phyloP scores from a whole-genome alignment of 352 stramenopile genomes.

The Blastocystis sp. region DNA sequence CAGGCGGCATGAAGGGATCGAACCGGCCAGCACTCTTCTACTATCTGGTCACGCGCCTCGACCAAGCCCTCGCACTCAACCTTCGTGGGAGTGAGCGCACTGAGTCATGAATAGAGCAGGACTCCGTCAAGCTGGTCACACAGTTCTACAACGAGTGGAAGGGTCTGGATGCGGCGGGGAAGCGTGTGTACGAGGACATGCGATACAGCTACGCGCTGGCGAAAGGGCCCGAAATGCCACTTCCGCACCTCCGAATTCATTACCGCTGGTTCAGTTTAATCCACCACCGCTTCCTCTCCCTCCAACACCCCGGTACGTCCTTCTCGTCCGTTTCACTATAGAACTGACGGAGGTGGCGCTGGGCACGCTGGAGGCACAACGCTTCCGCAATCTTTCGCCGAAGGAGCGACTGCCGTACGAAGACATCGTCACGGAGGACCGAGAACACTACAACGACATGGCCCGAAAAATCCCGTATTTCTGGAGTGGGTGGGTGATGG shows the following conservation, averaged over 20 bases:
- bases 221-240: neutral
- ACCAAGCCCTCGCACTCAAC: too few relatives aligned
- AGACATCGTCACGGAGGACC: neutral
- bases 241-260: neutral
- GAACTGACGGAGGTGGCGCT: neutral
- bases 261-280: neutral
- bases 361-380: neutral
- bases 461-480: neutral
- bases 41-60: neutral
- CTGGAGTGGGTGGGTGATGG: neutral
- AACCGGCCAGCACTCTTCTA: conserved; percentile 7
- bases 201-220: neutral
- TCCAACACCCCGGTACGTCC: neutral
- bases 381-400: neutral
- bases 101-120: neutral
- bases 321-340: neutral
- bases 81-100: neutral
- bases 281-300: neutral
- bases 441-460: neutral
- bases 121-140: neutral
- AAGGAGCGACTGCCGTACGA: neutral
- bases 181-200: neutral
- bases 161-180: neutral
- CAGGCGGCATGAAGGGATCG: neutral
- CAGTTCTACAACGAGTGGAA: neutral